These are phyloP conservation scores for Cladosporium velox DNA, from an alignment of 2,329 filamentous ascomycete species.

Conservation along the genomic window DNA sequence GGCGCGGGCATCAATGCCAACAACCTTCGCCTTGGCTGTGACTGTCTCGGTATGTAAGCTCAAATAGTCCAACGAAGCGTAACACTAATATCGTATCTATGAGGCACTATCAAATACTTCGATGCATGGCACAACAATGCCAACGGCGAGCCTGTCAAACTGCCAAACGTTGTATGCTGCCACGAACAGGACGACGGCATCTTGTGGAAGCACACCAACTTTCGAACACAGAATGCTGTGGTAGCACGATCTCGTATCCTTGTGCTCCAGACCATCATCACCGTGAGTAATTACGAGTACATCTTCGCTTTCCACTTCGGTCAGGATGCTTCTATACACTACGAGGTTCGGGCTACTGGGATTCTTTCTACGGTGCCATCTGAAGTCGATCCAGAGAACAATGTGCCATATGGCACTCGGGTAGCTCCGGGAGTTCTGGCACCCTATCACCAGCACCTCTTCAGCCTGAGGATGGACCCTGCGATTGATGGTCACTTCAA, in stretches of 20 bases:
- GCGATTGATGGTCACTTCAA: conserved; percentile 61
- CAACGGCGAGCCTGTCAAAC: conserved; percentile 56
- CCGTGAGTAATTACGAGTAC: conserved; percentile 71
- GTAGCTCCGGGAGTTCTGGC: conserved; percentile 66
- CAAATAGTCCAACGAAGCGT: too few relatives aligned
- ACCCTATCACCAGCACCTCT: conserved; percentile 71
- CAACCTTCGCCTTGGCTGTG: conserved; percentile 67
- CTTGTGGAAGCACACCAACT: conserved; percentile 71
- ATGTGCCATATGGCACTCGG: conserved; percentile 56
- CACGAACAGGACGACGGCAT: conserved; percentile 72
- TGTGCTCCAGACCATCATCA: conserved; percentile 68
- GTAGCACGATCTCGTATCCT: conserved; percentile 64
- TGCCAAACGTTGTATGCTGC: conserved; percentile 65
- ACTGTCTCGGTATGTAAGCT: conserved; percentile 58
- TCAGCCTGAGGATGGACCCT: conserved; percentile 65
- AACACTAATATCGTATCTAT: conserved; percentile 34
- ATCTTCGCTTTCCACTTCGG: conserved; percentile 67
- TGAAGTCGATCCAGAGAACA: conserved; percentile 56
- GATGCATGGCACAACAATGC: conserved; percentile 57
- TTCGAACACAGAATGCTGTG: conserved; percentile 62
- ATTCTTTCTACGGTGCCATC: conserved; percentile 64
- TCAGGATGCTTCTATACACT: conserved; percentile 61
- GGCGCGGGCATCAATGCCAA: conserved; percentile 68
- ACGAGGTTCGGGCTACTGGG: conserved; percentile 67
- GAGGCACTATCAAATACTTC: conserved; percentile 53